Percentiles rank a stretch among this genome's conserved stretches.
phyloP scores from a whole-genome alignment of 1,284 basidiomycete genomes.

The Ustilago shanxiensis region DNA sequence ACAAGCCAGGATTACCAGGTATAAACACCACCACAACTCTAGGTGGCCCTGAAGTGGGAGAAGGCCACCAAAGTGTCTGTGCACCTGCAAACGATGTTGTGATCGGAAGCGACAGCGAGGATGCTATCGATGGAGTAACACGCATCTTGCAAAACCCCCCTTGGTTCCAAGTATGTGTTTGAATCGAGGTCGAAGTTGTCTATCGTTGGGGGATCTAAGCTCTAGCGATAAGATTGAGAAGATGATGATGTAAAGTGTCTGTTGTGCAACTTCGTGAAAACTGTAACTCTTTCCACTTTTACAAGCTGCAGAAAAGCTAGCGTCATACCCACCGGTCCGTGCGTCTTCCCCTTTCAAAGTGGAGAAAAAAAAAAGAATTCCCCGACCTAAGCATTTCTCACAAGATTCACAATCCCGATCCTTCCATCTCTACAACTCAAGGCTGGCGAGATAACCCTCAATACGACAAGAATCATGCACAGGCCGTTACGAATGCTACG shows the following conservation, averaged over 20 bases:
- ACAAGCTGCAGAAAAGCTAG: not conserved
- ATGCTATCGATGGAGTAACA: conserved; percentile 21
- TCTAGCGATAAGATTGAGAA: no score
- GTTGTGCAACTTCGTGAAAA: no score
- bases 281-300: no score
- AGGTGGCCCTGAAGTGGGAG: conserved; percentile 13
- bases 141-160: conserved; percentile 18
- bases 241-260: no score
- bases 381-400: no score
- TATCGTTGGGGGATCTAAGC: not conserved
- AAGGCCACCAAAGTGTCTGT: conserved; percentile 53
- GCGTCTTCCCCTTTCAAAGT: not conserved
- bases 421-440: no score
- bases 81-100: conserved; percentile 45
- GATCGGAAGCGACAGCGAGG: conserved; percentile 37
- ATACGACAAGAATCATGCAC: no score
- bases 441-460: not conserved
- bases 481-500: not conserved
- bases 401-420: no score
- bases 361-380: conserved; percentile 5
- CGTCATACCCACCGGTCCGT: conserved; percentile 6
- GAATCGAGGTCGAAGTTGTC: not conserved
- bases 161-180: no score
- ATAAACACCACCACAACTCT: conserved; percentile 56
- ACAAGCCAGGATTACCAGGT: conserved; percentile 60